Evolutionary conservation across 2,329 filamentous ascomycete genomes (phyloP), one percentile per base, ranked within the genome.

Genomic region (Fusarium globosum): DNA sequence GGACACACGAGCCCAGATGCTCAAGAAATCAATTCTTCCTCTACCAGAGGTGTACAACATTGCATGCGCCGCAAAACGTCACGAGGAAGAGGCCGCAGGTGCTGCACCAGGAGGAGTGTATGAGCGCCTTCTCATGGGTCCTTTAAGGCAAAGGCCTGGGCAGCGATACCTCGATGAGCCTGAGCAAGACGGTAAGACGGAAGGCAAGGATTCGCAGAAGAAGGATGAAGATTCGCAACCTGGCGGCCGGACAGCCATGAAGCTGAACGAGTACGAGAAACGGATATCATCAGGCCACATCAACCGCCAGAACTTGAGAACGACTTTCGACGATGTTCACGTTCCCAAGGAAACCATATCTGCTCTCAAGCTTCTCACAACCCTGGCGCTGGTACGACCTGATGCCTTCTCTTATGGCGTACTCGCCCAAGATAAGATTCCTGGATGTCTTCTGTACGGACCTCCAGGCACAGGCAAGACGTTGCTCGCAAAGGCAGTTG

Each of bases 341-440:
- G 94, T 92, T 4, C 91, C 95, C 0, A 83, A 87, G 1, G 94
- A 95, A 68, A 97, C 94, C 5, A 93, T 97, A 36, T 94, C 96
- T 28, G 93, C 95, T 2, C 87, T 99, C 61, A 95, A 96, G 80
- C 94, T 94, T 10, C 88, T 98, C 57, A 99, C 96, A 0, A 94
- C 94, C 2, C 86, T 99, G 23, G 96, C 95, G 1, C 87, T 99
- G 10, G 87, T 94, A 57, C 91, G 96, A 0, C 96, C 96, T 0
- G 95, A 98, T 71, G 96, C 95, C n/a, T 99, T 98, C 83, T 92
- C 91, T 16, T 99, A 99, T 76, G 96, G 96, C 82, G 94, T 99
- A 8, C 88, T 99, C 18, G 93, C 95, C 4, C 94, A 91, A 2
- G 95, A 98, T 79, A 93, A 94, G 76, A 97, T 99, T 55, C 94